Conservation (phyloP, 768 basidiomycete species). For the Pluteus cervinus region DNA sequence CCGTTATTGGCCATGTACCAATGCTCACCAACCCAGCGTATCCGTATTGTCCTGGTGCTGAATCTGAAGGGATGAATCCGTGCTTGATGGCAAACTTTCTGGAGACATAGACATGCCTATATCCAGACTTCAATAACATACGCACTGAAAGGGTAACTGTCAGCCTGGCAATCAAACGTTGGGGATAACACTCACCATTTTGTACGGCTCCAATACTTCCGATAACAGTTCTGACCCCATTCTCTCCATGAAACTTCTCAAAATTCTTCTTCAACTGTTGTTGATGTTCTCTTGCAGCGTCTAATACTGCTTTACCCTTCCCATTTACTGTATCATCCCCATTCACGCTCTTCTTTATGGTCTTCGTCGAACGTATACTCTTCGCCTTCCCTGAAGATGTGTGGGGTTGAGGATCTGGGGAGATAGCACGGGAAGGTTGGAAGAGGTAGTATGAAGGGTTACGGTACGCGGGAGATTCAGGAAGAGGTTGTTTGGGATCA, state of each 20-base stretch:
- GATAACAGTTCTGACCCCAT: constrained; percentile 88
- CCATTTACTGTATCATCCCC: constrained; percentile 36
- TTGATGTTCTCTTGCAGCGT: no score
- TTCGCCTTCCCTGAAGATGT: constrained; percentile 37
- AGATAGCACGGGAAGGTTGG: constrained; percentile 30
- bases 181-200: constrained; percentile 49
- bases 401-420: constrained; percentile 18
- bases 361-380: constrained; percentile 23
- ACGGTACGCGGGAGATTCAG: constrained; percentile 53
- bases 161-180: not conserved
- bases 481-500: constrained; percentile 54
- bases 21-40: constrained; percentile 86
- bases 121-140: constrained; percentile 90
- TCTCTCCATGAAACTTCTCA: constrained; percentile 81
- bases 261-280: constrained; percentile 73
- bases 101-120: constrained; percentile 93
- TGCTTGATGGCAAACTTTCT: constrained; percentile 86
- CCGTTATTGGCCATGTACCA: constrained; percentile 82
- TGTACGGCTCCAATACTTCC: constrained; percentile 90
- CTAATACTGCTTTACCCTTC: no score
- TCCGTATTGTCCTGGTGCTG: constrained; percentile 89
- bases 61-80: constrained; percentile 83
- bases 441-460: constrained; percentile 74
- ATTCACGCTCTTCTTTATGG: constrained; percentile 12
- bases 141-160: constrained; percentile 47